Base-by-base conservation (phyloP, 148 eudicot species). In the Cornus kousa region DNA sequence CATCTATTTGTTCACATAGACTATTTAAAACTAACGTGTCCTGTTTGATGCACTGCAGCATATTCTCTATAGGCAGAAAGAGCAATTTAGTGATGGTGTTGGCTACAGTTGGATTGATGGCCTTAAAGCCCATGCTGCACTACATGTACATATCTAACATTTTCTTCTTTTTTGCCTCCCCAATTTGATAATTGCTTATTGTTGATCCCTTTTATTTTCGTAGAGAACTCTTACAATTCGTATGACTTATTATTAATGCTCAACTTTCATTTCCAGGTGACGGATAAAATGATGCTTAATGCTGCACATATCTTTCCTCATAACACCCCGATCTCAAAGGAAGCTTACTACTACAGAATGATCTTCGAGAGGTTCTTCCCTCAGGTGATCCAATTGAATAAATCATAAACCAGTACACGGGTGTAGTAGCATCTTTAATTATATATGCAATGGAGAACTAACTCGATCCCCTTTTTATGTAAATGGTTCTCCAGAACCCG, bases 21-120 rank as follows among this genome's bases (percentile, higher is more conserved):
- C 72, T 66, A 7, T 17, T n/a, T 17, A 8, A 22, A 39, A 64
- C 55, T 71, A 65, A 71, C 60, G 67, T 17, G 70, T 35, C 60
- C 37, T 60, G 60, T 74, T 64, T 77, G 74, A 53, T 64, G 24
- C 22, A 14, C 40, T 86, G 88, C 95, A 95, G 99, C 97, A 95
- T 82, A 95, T 95, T 80, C 82, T 95, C 55, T 93, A 95, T 24
- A 87, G 99, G 88, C 97, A 95, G 73, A 95, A 95, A 77, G 97
- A 95, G 82, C 99, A 95, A 76, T 95, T 95, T 80, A 95, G 99
- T 81, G 99, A 95, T 73, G 99, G 99, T 60, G 99, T 95, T n/a
- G 99, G 99, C 31, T 93, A 93, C 77, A 91, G 93, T 81, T 95
- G 99, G 99, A 95, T 95, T 77, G 99, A 95, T 81, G 99, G 98